Percentiles rank a stretch among this genome's conserved stretches.
Conservation (phyloP, 2,329 filamentous ascomycete species). For the Penicillium sp. region DNA sequence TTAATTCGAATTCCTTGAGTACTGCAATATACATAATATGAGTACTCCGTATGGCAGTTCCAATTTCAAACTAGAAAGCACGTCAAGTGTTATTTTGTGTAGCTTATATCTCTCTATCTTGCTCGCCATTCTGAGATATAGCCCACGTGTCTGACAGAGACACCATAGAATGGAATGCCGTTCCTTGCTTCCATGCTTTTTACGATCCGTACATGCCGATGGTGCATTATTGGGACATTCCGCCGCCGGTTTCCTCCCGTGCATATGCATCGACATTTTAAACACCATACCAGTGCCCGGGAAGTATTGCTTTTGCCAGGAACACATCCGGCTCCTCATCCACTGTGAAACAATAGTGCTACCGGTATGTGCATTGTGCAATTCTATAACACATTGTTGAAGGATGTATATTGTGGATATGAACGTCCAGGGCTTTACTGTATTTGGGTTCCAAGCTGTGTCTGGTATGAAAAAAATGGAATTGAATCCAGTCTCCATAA, state of each 20-base stretch:
- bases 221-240: slow-evolving; percentile 4
- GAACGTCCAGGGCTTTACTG: neutral
- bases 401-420: neutral
- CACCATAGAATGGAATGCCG: slow-evolving; percentile 4
- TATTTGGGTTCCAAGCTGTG: no score
- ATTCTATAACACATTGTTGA: neutral
- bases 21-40: neutral
- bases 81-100: neutral
- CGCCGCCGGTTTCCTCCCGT: neutral
- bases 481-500: neutral
- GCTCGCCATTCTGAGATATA: neutral
- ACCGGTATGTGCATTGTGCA: neutral
- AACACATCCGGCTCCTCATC: neutral
- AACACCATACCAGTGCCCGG: slow-evolving; percentile 3
- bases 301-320: slow-evolving; percentile 2
- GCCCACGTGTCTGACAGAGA: slow-evolving; percentile 17
- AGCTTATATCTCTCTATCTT: neutral
- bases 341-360: neutral
- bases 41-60: neutral
- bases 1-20: neutral
- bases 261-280: slow-evolving; percentile 2
- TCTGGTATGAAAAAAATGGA: neutral
- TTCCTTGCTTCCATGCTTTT: slow-evolving; percentile 10
- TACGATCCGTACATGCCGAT: slow-evolving; percentile 5
- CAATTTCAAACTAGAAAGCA: neutral